Conservation (phyloP, 371 early-diverging fungal species). For the Rhizopus stolonifer region DNA sequence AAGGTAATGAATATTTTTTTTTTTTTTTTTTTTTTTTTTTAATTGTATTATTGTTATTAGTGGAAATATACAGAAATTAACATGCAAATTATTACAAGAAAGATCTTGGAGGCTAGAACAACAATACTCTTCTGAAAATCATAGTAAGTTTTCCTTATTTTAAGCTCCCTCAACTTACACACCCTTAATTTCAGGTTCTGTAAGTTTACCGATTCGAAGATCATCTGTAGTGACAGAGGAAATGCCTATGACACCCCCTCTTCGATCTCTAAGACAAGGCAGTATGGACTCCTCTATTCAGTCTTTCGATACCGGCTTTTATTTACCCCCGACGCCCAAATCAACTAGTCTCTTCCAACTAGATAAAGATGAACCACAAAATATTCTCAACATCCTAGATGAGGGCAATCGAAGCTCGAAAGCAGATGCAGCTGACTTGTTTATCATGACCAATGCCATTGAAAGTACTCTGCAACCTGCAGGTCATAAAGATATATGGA, state of each 20-base stretch:
- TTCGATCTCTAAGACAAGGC: conserved; percentile 4
- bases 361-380: not conserved
- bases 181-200: conserved; percentile 8
- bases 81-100: conserved; percentile 41
- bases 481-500: conserved; percentile 6
- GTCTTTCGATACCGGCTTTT: not conserved
- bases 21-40: not conserved
- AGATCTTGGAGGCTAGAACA: conserved; percentile 23
- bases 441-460: conserved; percentile 19
- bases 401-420: conserved; percentile 2
- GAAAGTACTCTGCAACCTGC: conserved; percentile 1
- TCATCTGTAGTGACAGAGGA: conserved; percentile 21
- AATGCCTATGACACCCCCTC: conserved; percentile 33
- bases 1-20: conserved; percentile 25
- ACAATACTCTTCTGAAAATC: not conserved
- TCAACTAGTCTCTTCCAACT: conserved; percentile 23
- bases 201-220: conserved; percentile 20
- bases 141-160: not conserved
- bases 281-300: conserved; percentile 23
- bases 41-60: conserved; percentile 9
- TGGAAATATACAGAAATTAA: conserved; percentile 40
- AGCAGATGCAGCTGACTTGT: conserved; percentile 20
- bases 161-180: not conserved
- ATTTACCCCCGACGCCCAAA: conserved; percentile 30
- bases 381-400: not conserved